A percentile compares a stretch with the other conserved stretches of the same genome.
Evolutionary conservation across 78 protist species (phyloP).

Genomic region (Acrasis kona): DNA sequence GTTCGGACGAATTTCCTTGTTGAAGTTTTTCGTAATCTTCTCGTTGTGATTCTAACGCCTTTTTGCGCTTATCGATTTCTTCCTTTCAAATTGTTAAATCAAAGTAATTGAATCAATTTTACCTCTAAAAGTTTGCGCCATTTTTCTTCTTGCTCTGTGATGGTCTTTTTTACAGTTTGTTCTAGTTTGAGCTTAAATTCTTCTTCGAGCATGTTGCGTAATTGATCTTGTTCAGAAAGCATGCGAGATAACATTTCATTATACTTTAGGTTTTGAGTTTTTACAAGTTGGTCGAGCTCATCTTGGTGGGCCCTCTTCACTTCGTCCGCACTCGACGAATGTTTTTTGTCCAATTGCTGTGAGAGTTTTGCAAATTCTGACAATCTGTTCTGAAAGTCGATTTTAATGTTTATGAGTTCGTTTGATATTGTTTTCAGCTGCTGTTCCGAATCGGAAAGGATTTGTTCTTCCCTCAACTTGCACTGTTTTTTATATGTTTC

Average conservation of each 20-base stretch:
- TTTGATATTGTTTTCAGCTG: neutral
- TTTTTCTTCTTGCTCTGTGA: too few species aligned
- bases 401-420: neutral
- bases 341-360: neutral
- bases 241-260: conserved; percentile 12
- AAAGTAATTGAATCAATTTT: too few species aligned
- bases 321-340: neutral
- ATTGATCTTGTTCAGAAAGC: conserved; percentile 11
- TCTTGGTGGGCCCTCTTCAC: neutral
- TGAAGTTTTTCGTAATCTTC: too few species aligned
- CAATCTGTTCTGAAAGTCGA: neutral
- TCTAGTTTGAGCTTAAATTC: neutral
- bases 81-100: too few species aligned
- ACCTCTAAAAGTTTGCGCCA: too few species aligned
- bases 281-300: conserved; percentile 4
- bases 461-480: neutral
- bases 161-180: too few species aligned
- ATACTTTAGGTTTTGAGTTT: conserved; percentile 23
- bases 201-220: neutral
- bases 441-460: neutral
- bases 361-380: neutral
- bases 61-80: too few species aligned
- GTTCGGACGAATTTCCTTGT: too few species aligned
- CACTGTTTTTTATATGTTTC: neutral
- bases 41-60: too few species aligned